A percentile compares a stretch with the other conserved stretches of the same genome.
Conservation (phyloP, 1,284 basidiomycete species). For the Tilletiopsis washingtonensis region DNA sequence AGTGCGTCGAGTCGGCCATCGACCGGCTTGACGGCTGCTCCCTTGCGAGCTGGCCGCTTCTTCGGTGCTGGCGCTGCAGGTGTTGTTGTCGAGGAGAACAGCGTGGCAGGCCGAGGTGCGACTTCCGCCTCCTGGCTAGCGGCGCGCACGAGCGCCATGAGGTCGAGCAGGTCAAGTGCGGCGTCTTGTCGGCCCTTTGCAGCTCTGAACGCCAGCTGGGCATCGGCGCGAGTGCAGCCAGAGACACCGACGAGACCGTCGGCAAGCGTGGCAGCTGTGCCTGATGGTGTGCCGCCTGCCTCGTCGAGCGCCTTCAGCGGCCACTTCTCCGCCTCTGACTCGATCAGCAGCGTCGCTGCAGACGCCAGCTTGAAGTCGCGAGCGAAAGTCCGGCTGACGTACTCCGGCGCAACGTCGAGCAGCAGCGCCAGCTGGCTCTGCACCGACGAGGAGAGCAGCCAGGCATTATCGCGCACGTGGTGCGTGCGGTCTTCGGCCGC, state of each 20-base stretch:
- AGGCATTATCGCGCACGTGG: conserved; percentile 38
- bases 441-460: conserved; percentile 42
- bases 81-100: too few relatives aligned
- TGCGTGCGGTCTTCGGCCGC: too few relatives aligned
- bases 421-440: conserved; percentile 34
- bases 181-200: conserved; percentile 38
- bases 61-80: too few relatives aligned
- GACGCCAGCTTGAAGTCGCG: conserved; percentile 33
- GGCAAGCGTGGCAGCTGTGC: conserved; percentile 18
- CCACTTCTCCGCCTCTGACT: conserved; percentile 15
- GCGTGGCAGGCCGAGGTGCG: too few relatives aligned
- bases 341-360: conserved; percentile 13
- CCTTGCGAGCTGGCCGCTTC: too few relatives aligned
- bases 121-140: too few relatives aligned
- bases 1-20: too few relatives aligned
- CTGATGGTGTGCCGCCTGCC: conserved; percentile 11
- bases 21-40: too few relatives aligned
- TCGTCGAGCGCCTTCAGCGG: conserved; percentile 17
- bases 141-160: conserved; percentile 21
- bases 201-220: conserved; percentile 23
- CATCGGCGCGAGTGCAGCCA: conserved; percentile 1
- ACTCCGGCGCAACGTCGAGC: conserved; percentile 19
- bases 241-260: conserved; percentile 21
- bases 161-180: conserved; percentile 36
- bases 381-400: conserved; percentile 28